Conservation (phyloP, 345 rosid species). For the Bruguiera sexangula region DNA sequence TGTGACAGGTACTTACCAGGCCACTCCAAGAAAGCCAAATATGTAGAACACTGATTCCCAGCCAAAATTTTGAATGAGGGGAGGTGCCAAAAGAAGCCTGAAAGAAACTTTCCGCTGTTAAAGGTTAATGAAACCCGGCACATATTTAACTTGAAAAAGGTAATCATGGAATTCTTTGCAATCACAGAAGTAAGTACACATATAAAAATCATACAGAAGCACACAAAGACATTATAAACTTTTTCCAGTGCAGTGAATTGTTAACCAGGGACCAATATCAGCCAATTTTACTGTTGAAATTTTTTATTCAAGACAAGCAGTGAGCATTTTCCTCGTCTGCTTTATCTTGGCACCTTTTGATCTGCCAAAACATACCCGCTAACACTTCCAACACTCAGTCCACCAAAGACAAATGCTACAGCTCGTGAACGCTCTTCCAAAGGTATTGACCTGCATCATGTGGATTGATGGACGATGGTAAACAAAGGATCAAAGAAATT, state of each 20-base stretch:
- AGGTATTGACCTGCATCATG: slow-evolving; percentile 68
- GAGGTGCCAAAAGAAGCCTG: slow-evolving; percentile 97
- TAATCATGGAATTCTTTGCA: background rate
- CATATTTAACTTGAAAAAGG: background rate
- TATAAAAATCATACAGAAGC: too few relatives aligned
- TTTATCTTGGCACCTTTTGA: background rate
- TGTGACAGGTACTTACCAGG: slow-evolving; percentile 55
- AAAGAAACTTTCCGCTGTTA: slow-evolving; percentile 25
- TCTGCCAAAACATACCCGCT: slow-evolving; percentile 53
- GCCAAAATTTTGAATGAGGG: slow-evolving; percentile 71
- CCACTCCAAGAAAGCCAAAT: slow-evolving; percentile 74
- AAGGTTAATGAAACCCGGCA: slow-evolving; percentile 10
- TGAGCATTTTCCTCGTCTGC: slow-evolving; percentile 8
- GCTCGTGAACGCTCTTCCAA: slow-evolving; percentile 89
- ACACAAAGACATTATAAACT: too few relatives aligned
- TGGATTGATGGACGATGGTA: slow-evolving; percentile 10
- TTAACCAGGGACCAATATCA: background rate
- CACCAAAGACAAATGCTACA: slow-evolving; percentile 88
- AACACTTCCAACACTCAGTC: slow-evolving; percentile 90
- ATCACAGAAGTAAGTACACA: too few relatives aligned
- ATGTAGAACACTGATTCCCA: slow-evolving; percentile 92
- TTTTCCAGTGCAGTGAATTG: too few relatives aligned
- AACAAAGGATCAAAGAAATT: slow-evolving; percentile 14
- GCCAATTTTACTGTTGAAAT: background rate
- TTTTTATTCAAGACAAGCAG: slow-evolving; percentile 1